Evolutionary conservation across 768 basidiomycete species (phyloP).

Genomic region (Sporobolomyces pararoseus): DNA sequence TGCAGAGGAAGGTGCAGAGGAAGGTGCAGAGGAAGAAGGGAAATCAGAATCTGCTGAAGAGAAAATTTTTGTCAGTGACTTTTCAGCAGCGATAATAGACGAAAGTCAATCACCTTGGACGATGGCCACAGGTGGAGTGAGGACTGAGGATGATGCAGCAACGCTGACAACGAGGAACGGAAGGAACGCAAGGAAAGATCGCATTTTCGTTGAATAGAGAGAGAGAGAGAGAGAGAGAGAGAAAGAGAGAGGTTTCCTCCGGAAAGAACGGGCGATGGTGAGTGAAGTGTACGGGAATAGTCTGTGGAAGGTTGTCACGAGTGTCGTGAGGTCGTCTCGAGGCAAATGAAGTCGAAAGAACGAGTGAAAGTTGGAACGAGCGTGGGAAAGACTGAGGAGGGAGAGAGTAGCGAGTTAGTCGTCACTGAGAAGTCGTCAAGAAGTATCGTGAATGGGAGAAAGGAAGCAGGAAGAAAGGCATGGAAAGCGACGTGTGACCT

Average conservation of each 20-base stretch:
- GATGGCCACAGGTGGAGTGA: too few species aligned
- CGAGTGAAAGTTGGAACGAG: neutral
- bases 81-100: too few species aligned
- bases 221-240: too few species aligned
- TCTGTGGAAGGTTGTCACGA: too few species aligned
- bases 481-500: neutral
- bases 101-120: too few species aligned
- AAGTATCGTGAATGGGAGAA: neutral
- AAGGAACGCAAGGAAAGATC: neutral
- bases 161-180: neutral
- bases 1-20: neutral
- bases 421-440: neutral
- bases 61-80: too few species aligned
- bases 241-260: too few species aligned
- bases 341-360: neutral
- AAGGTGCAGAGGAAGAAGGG: too few species aligned
- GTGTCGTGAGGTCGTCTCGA: too few species aligned
- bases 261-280: too few species aligned
- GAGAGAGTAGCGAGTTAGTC: neutral
- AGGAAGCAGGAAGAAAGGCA: neutral
- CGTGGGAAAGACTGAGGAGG: neutral
- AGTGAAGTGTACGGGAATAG: too few species aligned
- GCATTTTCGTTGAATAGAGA: neutral
- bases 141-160: neutral
- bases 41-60: too few species aligned